A percentile compares a stretch with the other conserved stretches of the same genome.
phyloP scores from a whole-genome alignment of 257 asterid species.

The Ehretia macrophylla region DNA sequence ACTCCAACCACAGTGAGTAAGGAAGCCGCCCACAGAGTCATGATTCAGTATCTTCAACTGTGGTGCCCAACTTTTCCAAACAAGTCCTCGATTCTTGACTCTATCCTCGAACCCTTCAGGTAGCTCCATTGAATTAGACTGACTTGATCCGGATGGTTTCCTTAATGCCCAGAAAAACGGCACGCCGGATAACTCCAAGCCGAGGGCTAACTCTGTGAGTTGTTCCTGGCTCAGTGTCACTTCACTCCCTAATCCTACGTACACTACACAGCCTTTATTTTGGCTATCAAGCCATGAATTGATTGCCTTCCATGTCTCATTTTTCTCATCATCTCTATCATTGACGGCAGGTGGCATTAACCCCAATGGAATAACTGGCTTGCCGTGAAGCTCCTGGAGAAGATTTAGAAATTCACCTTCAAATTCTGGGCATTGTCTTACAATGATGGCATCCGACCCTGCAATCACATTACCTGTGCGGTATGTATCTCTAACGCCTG shows the following conservation, averaged over 20 bases:
- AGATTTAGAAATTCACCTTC: constrained; percentile 14
- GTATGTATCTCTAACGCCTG: constrained; percentile 1
- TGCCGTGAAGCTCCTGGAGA: not conserved
- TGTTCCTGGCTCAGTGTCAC: not conserved
- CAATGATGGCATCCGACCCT: not conserved
- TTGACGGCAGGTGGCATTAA: constrained; percentile 13
- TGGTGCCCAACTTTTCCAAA: constrained; percentile 31
- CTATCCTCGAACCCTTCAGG: constrained; percentile 25
- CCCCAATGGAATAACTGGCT: constrained; percentile 15
- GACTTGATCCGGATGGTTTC: not conserved
- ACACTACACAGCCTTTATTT: constrained; percentile 6
- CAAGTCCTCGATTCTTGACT: constrained; percentile 16
- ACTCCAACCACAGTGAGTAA: constrained; percentile 33
- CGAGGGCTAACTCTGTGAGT: constrained; percentile 25
- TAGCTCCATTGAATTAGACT: constrained; percentile 3
- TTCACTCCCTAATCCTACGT: constrained; percentile 17
- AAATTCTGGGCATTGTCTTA: constrained; percentile 4
- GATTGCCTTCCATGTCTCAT: not conserved
- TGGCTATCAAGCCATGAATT: constrained; percentile 3
- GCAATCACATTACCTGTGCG: not conserved
- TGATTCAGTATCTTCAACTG: constrained; percentile 24
- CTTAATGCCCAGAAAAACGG: constrained; percentile 34
- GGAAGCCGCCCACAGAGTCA: constrained; percentile 27
- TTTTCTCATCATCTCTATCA: not conserved
- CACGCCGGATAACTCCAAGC: constrained; percentile 23